A percentile compares a stretch with the other conserved stretches of the same genome.
Conservation (phyloP, 306 rosid genomes). For the Astragalus glycyphyllos region DNA sequence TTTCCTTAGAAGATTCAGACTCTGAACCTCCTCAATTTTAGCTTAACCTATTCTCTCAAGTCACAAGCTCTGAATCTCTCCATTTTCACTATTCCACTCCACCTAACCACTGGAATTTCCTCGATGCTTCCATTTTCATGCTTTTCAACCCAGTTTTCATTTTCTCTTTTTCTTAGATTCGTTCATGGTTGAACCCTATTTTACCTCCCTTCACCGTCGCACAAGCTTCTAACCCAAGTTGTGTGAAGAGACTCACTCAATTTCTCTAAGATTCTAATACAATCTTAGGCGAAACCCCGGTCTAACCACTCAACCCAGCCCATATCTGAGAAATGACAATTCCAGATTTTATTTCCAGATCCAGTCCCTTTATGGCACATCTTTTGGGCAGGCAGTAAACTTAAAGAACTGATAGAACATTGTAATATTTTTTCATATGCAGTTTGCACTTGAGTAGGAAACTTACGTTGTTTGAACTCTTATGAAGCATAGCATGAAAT, state of each 20-base stretch:
- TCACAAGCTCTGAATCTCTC: neutral
- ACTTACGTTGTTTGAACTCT: slow-evolving; percentile 19
- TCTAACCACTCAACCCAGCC: no score
- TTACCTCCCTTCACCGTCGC: no score
- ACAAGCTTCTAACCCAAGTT: no score
- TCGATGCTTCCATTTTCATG: neutral
- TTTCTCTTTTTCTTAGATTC: no score
- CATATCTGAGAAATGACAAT: no score
- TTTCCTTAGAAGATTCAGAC: neutral
- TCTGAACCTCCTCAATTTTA: neutral
- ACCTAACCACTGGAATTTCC: neutral
- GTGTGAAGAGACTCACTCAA: no score
- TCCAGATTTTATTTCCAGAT: no score
- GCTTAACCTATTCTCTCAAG: neutral
- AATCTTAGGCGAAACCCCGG: no score
- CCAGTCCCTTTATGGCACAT: neutral
- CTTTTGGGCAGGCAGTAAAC: slow-evolving; percentile 25
- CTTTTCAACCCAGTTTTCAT: neutral
- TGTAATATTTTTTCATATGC: slow-evolving; percentile 10
- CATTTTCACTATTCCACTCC: neutral
- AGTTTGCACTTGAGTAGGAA: slow-evolving; percentile 28
- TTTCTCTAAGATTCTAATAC: no score
- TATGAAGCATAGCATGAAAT: slow-evolving; percentile 25
- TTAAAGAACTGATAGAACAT: slow-evolving; percentile 22
- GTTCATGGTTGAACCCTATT: no score